Conservation (phyloP, 768 basidiomycete genomes). For the Leccinum boreale region DNA sequence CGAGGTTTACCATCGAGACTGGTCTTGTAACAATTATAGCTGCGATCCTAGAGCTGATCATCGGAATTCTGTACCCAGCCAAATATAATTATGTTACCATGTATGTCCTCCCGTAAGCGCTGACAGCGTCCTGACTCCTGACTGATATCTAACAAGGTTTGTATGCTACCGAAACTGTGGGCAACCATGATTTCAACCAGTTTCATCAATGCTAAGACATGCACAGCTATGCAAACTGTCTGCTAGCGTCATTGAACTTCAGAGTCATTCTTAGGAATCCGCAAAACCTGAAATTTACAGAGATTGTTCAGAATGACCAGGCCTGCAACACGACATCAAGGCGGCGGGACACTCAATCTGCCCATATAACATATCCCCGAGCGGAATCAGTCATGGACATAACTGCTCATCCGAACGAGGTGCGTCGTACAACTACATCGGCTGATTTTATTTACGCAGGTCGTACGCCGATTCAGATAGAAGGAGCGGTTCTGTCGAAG, state of each 20-base stretch:
- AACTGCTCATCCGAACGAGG: neutral
- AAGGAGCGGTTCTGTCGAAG: neutral
- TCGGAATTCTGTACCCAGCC: neutral
- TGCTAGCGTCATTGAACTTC: conserved; percentile 9
- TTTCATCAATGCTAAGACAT: neutral
- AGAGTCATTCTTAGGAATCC: neutral
- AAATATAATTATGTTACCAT: conserved; percentile 5
- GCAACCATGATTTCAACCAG: neutral
- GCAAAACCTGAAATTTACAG: neutral
- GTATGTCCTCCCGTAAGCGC: neutral
- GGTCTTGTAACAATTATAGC: conserved; percentile 10
- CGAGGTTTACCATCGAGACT: conserved; percentile 14
- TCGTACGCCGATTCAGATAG: neutral
- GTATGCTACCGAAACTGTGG: conserved; percentile 5
- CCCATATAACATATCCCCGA: neutral
- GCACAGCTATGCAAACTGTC: conserved; percentile 13
- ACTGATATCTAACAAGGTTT: neutral
- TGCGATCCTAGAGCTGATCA: conserved; percentile 5
- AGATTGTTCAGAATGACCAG: neutral
- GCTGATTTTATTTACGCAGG: too few species aligned
- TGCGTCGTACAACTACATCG: neutral
- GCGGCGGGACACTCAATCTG: neutral
- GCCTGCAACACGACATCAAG: too few species aligned
- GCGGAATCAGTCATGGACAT: neutral
- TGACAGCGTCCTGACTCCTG: too few species aligned